Evolutionary conservation across 2,329 filamentous ascomycete species (phyloP).

Genomic region (Pestalotiopsis sp.): DNA sequence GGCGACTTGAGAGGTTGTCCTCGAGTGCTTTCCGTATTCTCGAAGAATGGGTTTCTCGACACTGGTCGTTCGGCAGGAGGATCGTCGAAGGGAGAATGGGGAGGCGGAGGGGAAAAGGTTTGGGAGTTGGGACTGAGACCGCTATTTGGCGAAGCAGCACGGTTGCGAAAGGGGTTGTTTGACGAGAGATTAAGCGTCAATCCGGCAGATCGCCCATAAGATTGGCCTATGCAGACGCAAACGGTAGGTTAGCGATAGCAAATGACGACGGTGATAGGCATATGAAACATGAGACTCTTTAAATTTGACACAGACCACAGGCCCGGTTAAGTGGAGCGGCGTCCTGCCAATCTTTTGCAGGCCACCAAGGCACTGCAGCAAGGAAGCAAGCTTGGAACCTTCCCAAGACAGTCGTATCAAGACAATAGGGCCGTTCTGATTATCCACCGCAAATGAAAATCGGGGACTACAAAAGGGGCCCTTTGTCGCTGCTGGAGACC

Average conservation of each 20-base stretch:
- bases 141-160: slow-evolving; percentile 61
- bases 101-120: slow-evolving; percentile 38
- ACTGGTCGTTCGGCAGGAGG: slow-evolving; percentile 59
- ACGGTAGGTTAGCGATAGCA: slow-evolving; percentile 27
- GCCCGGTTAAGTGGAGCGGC: slow-evolving; percentile 40
- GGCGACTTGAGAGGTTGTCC: slow-evolving; percentile 39
- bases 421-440: slow-evolving; percentile 4
- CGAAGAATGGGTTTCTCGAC: slow-evolving; percentile 78
- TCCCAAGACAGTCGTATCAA: slow-evolving; percentile 5
- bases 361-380: neutral
- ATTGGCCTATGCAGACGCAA: slow-evolving; percentile 37
- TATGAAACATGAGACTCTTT: slow-evolving; percentile 49
- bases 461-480: slow-evolving; percentile 3
- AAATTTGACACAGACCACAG: slow-evolving; percentile 46
- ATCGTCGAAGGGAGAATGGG: slow-evolving; percentile 63
- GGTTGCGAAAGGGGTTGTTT: slow-evolving; percentile 82
- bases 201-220: slow-evolving; percentile 49
- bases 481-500: slow-evolving; percentile 18
- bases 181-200: slow-evolving; percentile 72
- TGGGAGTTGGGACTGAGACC: slow-evolving; percentile 19
- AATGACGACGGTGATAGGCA: slow-evolving; percentile 44
- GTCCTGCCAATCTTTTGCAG: slow-evolving; percentile 11
- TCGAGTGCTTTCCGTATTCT: slow-evolving; percentile 42
- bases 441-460: slow-evolving; percentile 12
- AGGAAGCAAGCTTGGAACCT: slow-evolving; percentile 11